Conservation (phyloP, 257 asterid genomes). For the Solanum sitiens region DNA sequence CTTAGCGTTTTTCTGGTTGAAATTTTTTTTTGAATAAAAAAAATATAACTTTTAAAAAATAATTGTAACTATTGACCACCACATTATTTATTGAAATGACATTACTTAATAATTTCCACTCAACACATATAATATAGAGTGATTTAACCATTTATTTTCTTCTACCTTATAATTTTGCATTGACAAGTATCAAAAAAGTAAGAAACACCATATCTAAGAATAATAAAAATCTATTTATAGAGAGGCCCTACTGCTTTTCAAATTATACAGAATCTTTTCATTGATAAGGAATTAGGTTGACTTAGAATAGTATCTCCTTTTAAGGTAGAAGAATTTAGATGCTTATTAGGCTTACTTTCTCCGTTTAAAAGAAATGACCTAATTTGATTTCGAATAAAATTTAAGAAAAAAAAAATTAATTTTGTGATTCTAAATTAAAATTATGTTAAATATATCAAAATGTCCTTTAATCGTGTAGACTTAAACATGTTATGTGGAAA, state of each 20-base stretch:
- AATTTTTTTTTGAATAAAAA: too few species aligned
- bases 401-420: too few species aligned
- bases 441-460: too few species aligned
- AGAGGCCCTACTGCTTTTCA: neutral
- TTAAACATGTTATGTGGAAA: too few species aligned
- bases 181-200: neutral
- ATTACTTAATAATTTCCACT: neutral
- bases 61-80: neutral
- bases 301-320: neutral
- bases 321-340: neutral
- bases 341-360: neutral
- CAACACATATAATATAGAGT: neutral
- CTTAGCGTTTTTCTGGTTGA: too few species aligned
- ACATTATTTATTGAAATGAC: neutral
- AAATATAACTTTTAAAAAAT: neutral
- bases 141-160: neutral
- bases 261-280: neutral
- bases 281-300: neutral
- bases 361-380: fast-evolving
- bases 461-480: too few species aligned
- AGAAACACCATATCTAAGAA: neutral
- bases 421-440: too few species aligned
- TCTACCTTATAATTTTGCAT: neutral
- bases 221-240: neutral
- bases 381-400: too few species aligned